phyloP scores from a whole-genome alignment of 371 early-diverging fungal species.

The Haplosporangium sp. region DNA sequence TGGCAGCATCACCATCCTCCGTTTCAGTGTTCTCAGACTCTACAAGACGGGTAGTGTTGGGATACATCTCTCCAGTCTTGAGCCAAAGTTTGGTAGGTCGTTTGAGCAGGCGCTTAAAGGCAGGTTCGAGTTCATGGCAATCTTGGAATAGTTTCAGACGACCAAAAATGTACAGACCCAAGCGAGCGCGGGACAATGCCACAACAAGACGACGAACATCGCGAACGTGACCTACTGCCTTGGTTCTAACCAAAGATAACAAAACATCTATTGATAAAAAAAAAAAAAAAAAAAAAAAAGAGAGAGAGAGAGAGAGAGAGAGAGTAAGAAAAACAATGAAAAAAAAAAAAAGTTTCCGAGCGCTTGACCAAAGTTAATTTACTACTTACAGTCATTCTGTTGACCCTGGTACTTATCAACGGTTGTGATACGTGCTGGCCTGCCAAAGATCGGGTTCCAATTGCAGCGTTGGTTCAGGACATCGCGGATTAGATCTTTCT shows the following conservation, averaged over 20 bases:
- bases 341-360: background rate
- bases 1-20: conserved; percentile 7
- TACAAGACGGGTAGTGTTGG: conserved; percentile 36
- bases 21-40: conserved; percentile 13
- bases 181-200: conserved; percentile 91
- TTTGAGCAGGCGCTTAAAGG: conserved; percentile 65
- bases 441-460: conserved; percentile 84
- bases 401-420: conserved; percentile 97
- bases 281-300: background rate
- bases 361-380: background rate
- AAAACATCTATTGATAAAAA: conserved; percentile 72
- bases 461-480: conserved; percentile 86
- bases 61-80: conserved; percentile 70
- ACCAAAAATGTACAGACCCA: conserved; percentile 95
- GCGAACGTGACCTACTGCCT: conserved; percentile 89
- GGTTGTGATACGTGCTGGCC: conserved; percentile 81
- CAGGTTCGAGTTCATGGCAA: conserved; percentile 81
- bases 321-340: background rate
- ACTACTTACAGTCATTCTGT: conserved; percentile 86
- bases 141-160: conserved; percentile 76
- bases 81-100: conserved; percentile 69
- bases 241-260: conserved; percentile 93
- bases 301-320: too few relatives aligned
- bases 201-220: conserved; percentile 92
- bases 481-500: conserved; percentile 90